Base-by-base conservation (phyloP, 148 eudicot species). In the Rhododendron griersonianum region DNA sequence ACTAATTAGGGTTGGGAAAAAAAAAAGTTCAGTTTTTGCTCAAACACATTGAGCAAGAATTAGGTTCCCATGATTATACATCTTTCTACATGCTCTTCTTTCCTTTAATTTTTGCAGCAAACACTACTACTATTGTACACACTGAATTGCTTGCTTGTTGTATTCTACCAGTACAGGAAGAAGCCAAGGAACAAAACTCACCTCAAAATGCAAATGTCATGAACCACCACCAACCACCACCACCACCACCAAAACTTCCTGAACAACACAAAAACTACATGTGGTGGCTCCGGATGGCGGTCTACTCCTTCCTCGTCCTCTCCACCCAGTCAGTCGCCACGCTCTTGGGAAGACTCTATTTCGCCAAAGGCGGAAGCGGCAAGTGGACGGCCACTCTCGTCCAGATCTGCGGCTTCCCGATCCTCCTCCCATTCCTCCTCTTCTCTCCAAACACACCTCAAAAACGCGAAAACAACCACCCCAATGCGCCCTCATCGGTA, bases 301-400 rank as follows among this genome's bases (percentile, higher is more conserved):
- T 87, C 41, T 90, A 86, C 82, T 59, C 87, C 35, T 8, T 91
- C 59, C 85, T 87, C 30, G 83, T 91, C 81, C 90, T 92, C 23
- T 16, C 83, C 21, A 89, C 91, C 35, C 93, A 92, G 50, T 86
- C 91, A n/a, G 85, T 45, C 11, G 94, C 92, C 9, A 84, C 84
- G 2, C 86, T 92, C 35, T 77, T 91, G 63, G 92, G 91, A 25
- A 85, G 91, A 75, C 37, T 92, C 5, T 92, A 92, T 85, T 92
- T 67, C 41, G 87, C 80, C 82, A 88, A 90, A 51, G 94, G 94
- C 11, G 94, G 93, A 45, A 91, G 90, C 14, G 84, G 91, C 85
- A 89, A 83, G 55, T 89, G 92, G 90, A 80, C 88, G 75, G 88
- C 87, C 37, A 82, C 94, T 0, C 84, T 92, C 0, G 84, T 85